Percentiles rank a stretch among this genome's conserved stretches.
phyloP scores from a whole-genome alignment of 306 rosid genomes.

The Lathyrus aphaca region DNA sequence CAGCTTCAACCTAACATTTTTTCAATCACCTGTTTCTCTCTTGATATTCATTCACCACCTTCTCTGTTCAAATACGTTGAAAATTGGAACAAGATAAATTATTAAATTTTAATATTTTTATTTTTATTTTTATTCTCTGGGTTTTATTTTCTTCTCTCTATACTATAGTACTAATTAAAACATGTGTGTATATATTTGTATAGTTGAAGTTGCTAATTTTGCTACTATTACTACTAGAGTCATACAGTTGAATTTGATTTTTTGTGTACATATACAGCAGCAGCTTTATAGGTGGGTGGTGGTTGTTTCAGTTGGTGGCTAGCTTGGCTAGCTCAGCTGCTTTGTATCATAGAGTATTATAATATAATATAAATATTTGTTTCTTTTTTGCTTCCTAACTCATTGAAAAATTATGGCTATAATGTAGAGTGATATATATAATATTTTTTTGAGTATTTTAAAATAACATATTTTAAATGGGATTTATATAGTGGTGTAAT shows the following conservation, averaged over 20 bases:
- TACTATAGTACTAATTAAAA: not conserved
- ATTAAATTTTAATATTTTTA: not conserved
- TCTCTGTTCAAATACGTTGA: constrained; percentile 36
- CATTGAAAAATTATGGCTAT: constrained; percentile 43
- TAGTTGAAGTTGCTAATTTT: constrained; percentile 33
- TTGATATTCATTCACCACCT: constrained; percentile 16
- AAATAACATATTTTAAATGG: not conserved
- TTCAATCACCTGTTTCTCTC: constrained; percentile 44
- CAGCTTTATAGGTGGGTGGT: constrained; percentile 50
- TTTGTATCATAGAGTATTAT: constrained; percentile 17
- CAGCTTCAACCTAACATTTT: constrained; percentile 55
- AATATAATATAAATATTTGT: constrained; percentile 11
- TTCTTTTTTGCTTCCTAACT: constrained; percentile 45
- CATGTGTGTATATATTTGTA: constrained; percentile 15
- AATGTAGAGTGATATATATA: not conserved
- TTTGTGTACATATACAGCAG: constrained; percentile 25
- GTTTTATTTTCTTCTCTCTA: not conserved
- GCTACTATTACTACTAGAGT: constrained; percentile 11
- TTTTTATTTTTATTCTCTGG: constrained; percentile 12
- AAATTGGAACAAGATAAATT: not conserved
- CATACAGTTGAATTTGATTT: constrained; percentile 41
- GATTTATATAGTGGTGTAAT: constrained; percentile 12
- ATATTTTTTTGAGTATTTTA: constrained; percentile 16
- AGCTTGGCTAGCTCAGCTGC: constrained; percentile 47
- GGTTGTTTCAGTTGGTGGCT: constrained; percentile 52